Percentiles rank a stretch among this genome's conserved stretches.
phyloP scores from a whole-genome alignment of 2,329 filamentous ascomycete species.

The Hymenoscyphus albidus region DNA sequence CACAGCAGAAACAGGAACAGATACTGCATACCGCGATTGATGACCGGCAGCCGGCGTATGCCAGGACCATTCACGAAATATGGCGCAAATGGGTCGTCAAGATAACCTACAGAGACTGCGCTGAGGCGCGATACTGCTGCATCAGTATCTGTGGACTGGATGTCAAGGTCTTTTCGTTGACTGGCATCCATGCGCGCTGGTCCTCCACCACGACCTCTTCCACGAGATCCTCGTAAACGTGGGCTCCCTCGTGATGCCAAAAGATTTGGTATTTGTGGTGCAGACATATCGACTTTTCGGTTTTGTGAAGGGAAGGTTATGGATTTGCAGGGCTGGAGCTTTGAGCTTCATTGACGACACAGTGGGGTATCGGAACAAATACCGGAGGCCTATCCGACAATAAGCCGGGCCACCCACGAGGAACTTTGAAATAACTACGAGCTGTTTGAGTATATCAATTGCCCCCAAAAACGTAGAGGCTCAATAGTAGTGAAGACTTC shows the following conservation, averaged over 20 bases:
- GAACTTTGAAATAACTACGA: too few species aligned
- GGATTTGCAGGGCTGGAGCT: not conserved
- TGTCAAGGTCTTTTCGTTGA: slow-evolving; percentile 61
- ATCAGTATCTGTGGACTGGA: slow-evolving; percentile 89
- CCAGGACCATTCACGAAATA: slow-evolving; percentile 58
- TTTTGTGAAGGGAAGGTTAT: not conserved
- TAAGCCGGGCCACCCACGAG: not conserved
- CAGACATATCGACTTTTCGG: slow-evolving; percentile 52
- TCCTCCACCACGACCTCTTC: slow-evolving; percentile 14
- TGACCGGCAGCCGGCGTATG: slow-evolving; percentile 75
- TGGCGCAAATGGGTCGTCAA: slow-evolving; percentile 74
- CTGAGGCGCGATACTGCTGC: slow-evolving; percentile 85
- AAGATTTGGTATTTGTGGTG: slow-evolving; percentile 75
- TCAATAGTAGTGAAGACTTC: too few species aligned
- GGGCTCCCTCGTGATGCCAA: slow-evolving; percentile 50
- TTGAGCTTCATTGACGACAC: not conserved
- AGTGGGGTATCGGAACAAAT: not conserved
- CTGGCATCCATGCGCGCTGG: slow-evolving; percentile 14
- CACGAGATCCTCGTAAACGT: slow-evolving; percentile 36
- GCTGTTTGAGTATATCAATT: too few species aligned
- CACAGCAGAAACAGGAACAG: not conserved
- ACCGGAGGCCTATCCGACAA: not conserved
- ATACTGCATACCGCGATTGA: slow-evolving; percentile 72
- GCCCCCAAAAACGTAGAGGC: too few species aligned
- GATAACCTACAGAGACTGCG: slow-evolving; percentile 79